A percentile compares a stretch with the other conserved stretches of the same genome.
These are phyloP conservation scores for Diddensiella transvaalensis DNA, from an alignment of 805 yeast species.

Conservation along the genomic window DNA sequence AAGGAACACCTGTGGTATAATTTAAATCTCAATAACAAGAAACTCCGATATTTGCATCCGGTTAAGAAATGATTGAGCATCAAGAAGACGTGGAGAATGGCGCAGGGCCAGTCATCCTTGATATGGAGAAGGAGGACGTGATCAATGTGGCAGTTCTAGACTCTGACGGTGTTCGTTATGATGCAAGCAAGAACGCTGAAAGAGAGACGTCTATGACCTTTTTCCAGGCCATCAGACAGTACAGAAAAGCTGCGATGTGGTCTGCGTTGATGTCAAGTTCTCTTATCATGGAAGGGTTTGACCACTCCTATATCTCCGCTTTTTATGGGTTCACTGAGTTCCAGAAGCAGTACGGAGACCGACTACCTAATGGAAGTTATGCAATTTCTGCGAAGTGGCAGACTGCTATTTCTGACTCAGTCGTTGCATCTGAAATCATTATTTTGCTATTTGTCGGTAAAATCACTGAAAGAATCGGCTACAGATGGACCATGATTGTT, in stretches of 20 bases:
- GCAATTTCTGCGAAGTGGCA: slow-evolving; percentile 23
- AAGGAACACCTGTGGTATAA: neutral
- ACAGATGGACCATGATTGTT: slow-evolving; percentile 40
- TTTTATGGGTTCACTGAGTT: slow-evolving; percentile 37
- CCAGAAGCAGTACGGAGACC: slow-evolving; percentile 22
- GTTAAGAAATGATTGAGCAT: neutral
- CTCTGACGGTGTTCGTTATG: slow-evolving; percentile 24
- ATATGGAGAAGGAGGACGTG: slow-evolving; percentile 1
- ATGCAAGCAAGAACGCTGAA: slow-evolving; percentile 14
- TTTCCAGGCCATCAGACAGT: slow-evolving; percentile 36
- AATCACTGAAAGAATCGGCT: slow-evolving; percentile 45
- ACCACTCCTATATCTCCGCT: slow-evolving; percentile 37
- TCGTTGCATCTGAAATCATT: slow-evolving; percentile 38
- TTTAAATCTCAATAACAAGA: neutral
- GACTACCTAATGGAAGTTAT: slow-evolving; percentile 9
- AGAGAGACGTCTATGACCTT: slow-evolving; percentile 28
- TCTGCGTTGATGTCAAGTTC: slow-evolving; percentile 42
- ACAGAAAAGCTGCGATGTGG: slow-evolving; percentile 41
- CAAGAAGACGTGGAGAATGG: slow-evolving; percentile 1
- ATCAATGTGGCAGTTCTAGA: neutral
- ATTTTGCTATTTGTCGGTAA: slow-evolving; percentile 46
- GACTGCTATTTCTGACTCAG: slow-evolving; percentile 21
- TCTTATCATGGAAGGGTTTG: slow-evolving; percentile 50
- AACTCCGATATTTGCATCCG: neutral
- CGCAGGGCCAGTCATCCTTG: neutral